A percentile compares a stretch with the other conserved stretches of the same genome.
Conservation (phyloP, 2,329 filamentous ascomycete genomes). For the Botrytis elliptica region DNA sequence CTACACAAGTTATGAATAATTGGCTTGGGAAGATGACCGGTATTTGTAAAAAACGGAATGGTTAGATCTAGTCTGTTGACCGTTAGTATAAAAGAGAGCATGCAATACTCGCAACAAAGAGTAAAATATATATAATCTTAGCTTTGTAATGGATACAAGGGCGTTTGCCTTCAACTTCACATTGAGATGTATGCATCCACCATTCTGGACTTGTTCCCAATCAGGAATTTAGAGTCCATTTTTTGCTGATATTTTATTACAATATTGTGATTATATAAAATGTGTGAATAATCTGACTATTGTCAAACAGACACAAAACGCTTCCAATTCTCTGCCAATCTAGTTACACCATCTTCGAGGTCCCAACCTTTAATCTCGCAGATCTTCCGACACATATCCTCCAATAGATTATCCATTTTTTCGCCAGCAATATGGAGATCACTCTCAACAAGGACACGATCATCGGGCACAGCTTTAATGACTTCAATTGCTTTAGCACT, state of each 20-base stretch:
- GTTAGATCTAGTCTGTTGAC: not conserved
- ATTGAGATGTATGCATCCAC: not conserved
- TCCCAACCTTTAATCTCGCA: constrained; percentile 78
- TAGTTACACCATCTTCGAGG: constrained; percentile 66
- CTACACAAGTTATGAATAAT: not conserved
- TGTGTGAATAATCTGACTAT: not conserved
- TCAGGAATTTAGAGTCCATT: not conserved
- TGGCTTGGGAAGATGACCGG: not conserved
- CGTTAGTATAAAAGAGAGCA: not conserved
- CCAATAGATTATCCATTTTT: constrained; percentile 74
- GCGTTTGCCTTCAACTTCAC: not conserved
- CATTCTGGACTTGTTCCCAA: not conserved
- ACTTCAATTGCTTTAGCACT: constrained; percentile 53
- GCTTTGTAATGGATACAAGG: not conserved
- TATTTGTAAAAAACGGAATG: not conserved
- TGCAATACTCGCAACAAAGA: not conserved
- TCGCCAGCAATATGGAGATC: constrained; percentile 82
- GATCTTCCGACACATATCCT: constrained; percentile 72
- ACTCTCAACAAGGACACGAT: constrained; percentile 82
- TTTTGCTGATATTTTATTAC: not conserved
- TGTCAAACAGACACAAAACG: constrained; percentile 52
- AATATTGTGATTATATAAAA: not conserved
- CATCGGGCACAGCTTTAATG: constrained; percentile 71
- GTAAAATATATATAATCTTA: not conserved
- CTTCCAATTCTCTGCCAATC: constrained; percentile 72